Evolutionary conservation across 176 grass and related monocot species (phyloP).

Genomic region (Zoysia japonica): DNA sequence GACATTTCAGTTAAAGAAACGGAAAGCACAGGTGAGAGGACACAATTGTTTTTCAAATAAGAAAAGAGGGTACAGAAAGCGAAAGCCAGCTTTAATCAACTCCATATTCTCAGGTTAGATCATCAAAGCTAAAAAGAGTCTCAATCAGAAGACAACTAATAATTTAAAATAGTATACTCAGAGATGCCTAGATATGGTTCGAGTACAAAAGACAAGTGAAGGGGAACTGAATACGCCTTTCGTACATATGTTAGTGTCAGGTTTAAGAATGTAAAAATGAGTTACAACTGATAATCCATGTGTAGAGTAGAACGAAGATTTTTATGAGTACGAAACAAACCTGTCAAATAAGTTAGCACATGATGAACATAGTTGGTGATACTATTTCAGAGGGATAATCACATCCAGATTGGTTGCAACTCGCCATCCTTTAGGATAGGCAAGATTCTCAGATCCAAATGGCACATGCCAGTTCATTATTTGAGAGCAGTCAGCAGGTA

Average conservation of each 20-base stretch:
- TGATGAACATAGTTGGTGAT: constrained; percentile 37
- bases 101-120: neutral
- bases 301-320: constrained; percentile 33
- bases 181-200: neutral
- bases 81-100: constrained; percentile 27
- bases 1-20: constrained; percentile 4
- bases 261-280: constrained; percentile 13
- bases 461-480: constrained; percentile 99
- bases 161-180: neutral
- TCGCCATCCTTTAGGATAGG: constrained; percentile 92
- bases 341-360: constrained; percentile 58
- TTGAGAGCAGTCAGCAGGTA: constrained; percentile 79
- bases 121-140: constrained; percentile 35
- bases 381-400: constrained; percentile 70
- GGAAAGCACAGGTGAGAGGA: constrained; percentile 4
- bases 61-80: neutral
- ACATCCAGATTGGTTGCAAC: constrained; percentile 67
- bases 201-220: constrained; percentile 34
- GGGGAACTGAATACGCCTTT: neutral
- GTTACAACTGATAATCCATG: constrained; percentile 19
- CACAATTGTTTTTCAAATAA: neutral
- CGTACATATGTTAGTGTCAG: constrained; percentile 7
- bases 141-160: constrained; percentile 22
- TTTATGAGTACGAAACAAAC: constrained; percentile 32
- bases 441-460: constrained; percentile 62